A percentile compares a stretch with the other conserved stretches of the same genome.
phyloP scores from a whole-genome alignment of 2,329 filamentous ascomycete species.

The Diaporthe humulicola region DNA sequence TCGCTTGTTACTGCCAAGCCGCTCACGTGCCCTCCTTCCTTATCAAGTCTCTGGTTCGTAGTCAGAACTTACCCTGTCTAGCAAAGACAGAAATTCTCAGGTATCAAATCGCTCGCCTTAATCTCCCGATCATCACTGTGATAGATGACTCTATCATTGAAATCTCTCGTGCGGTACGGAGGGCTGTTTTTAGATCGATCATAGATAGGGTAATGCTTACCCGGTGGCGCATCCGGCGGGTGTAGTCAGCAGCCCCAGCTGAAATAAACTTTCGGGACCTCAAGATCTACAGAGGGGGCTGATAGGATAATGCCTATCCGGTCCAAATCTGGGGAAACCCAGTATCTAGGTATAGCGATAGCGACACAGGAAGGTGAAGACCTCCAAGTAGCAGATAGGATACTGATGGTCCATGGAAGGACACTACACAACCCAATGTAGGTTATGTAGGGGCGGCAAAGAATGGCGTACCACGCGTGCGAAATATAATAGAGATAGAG shows the following conservation, averaged over 20 bases:
- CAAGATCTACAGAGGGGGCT: background rate
- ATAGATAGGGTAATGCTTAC: constrained; percentile 14
- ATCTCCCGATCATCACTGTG: background rate
- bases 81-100: background rate
- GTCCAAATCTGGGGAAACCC: background rate
- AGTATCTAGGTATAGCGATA: background rate
- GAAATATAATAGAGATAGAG: background rate
- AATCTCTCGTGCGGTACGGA: background rate
- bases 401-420: background rate
- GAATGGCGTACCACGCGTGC: background rate
- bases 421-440: too few relatives aligned
- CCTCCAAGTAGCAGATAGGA: background rate
- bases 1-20: background rate
- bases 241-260: background rate
- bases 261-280: background rate
- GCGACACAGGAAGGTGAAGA: background rate
- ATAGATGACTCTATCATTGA: background rate
- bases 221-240: background rate
- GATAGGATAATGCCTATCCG: constrained; percentile 16
- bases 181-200: background rate
- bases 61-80: background rate
- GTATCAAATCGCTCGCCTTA: too few relatives aligned
- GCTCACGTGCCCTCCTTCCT: background rate
- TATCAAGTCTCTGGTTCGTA: background rate
- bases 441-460: background rate